Base-by-base conservation (phyloP, 768 basidiomycete species). In the Cytidiella melzeri region DNA sequence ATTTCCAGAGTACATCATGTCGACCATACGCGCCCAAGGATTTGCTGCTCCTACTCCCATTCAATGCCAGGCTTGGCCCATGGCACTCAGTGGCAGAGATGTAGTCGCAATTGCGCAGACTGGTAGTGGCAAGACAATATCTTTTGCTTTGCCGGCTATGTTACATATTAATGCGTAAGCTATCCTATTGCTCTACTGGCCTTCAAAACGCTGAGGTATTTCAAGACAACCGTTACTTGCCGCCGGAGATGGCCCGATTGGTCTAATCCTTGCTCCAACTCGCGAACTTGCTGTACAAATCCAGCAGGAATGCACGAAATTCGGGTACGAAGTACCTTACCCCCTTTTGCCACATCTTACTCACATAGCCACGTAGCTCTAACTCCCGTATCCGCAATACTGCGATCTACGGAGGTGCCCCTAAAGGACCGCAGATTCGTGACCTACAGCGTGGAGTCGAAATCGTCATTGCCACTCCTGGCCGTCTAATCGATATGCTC, bases 381-480 rank as follows among this genome's bases (percentile, higher is more conserved):
- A 92, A 91, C 62, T 98, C 95, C 18, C 84, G 92, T 51, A 98
- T 98, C 61, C 89, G 95, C 50, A 98, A 98, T 70, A 98, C 95
- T 20, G 96, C 95, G 43, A 92, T 99, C 58, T 99, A 98, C 65
- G 96, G 96, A 49, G 96, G 96, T 69, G 96, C 95, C 0, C 94
- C 96, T 21, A 99, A 99, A 66, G 96, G 96, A 5, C 92, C 90
- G 24, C 96, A 99, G 70, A 96, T 98, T 59, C 90, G 96, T 56
- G 96, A 99, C 67, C 73, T 99, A 47, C 92, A 94, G 65, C 87
- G 94, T 47, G 96, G 96, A 43, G 92, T 95, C 10, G 96, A 99
- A 67, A 83, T 99, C 50, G 93, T 95, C 55, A 98, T 99, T 57
- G 96, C 96, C n/a, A 99, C 96, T n/a, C 96, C 96, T 7, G 96